A percentile compares a stretch with the other conserved stretches of the same genome.
These are phyloP conservation scores for Penicillium sp. DNA, from an alignment of 2,329 filamentous ascomycete genomes.

Conservation along the genomic window DNA sequence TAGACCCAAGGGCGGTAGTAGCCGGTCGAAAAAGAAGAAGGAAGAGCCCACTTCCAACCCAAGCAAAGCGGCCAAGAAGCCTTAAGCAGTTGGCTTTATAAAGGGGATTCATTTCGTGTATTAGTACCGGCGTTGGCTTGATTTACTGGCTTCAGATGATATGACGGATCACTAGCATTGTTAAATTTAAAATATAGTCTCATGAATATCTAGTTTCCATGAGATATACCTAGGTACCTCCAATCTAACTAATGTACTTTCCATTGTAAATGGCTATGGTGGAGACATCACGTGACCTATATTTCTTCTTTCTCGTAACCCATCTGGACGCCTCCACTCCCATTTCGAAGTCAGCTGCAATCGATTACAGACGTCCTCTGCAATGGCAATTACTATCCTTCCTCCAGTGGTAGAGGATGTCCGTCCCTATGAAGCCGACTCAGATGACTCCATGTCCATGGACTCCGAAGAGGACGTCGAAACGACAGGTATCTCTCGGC, in stretches of 20 bases:
- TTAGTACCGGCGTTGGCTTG: constrained; percentile 14
- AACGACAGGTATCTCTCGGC: constrained; percentile 29
- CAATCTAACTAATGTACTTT: background rate
- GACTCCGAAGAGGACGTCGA: constrained; percentile 44
- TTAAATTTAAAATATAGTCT: background rate
- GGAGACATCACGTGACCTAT: constrained; percentile 15
- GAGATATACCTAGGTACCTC: background rate
- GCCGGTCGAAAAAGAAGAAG: constrained; percentile 41
- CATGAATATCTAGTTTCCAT: background rate
- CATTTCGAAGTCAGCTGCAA: background rate
- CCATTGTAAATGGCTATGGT: background rate
- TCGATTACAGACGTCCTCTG: background rate
- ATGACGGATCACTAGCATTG: background rate
- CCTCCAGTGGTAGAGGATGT: constrained; percentile 46
- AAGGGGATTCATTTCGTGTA: constrained; percentile 8
- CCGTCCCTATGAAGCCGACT: constrained; percentile 32
- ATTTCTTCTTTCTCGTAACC: constrained; percentile 2
- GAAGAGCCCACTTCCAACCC: constrained; percentile 36
- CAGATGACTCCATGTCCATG: constrained; percentile 53
- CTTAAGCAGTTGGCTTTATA: constrained; percentile 10
- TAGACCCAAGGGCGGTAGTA: constrained; percentile 46
- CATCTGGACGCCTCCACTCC: background rate
- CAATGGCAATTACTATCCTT: constrained; percentile 60
- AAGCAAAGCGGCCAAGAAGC: constrained; percentile 34
- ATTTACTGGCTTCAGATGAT: background rate